Percentiles rank a stretch among this genome's conserved stretches.
phyloP scores from a whole-genome alignment of 2,329 filamentous ascomycete species.

The Microdochium bolleyi region DNA sequence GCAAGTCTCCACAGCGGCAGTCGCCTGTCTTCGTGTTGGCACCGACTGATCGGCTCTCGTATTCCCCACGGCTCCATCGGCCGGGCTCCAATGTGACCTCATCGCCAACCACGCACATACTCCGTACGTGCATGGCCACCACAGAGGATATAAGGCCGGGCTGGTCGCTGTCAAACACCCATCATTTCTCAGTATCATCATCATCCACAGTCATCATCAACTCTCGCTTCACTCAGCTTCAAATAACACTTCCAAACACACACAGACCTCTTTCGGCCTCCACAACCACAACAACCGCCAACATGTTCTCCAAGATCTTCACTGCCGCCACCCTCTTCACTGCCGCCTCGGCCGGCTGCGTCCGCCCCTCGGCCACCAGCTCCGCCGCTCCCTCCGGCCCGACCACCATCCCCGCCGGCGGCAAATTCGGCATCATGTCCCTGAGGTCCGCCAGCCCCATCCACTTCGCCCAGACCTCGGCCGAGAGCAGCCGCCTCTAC shows the following conservation, averaged over 20 bases:
- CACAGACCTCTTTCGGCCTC: neutral
- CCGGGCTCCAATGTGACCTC: neutral
- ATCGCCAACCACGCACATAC: neutral
- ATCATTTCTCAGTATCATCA: no score
- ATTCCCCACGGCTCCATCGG: neutral
- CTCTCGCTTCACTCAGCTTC: neutral
- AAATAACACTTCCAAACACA: neutral
- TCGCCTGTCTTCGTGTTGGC: neutral
- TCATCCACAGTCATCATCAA: no score
- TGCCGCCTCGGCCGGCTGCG: slow-evolving; percentile 17
- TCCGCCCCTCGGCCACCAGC: neutral
- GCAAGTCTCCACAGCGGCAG: neutral
- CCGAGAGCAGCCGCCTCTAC: slow-evolving; percentile 32
- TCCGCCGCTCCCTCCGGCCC: slow-evolving; percentile 15
- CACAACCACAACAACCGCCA: slow-evolving; percentile 3
- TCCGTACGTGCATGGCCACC: neutral
- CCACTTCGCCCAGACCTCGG: slow-evolving; percentile 37
- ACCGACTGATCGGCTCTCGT: neutral
- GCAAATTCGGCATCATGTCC: slow-evolving; percentile 39
- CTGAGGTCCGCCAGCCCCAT: slow-evolving; percentile 40
- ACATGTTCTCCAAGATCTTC: slow-evolving; percentile 41
- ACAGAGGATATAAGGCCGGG: neutral
- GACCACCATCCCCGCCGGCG: slow-evolving; percentile 15
- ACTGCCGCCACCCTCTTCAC: slow-evolving; percentile 42
- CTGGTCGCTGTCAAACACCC: neutral